Percentiles rank a stretch among this genome's conserved stretches.
Conservation (phyloP, 1,284 basidiomycete species). For the Apiotrichum porosum region DNA sequence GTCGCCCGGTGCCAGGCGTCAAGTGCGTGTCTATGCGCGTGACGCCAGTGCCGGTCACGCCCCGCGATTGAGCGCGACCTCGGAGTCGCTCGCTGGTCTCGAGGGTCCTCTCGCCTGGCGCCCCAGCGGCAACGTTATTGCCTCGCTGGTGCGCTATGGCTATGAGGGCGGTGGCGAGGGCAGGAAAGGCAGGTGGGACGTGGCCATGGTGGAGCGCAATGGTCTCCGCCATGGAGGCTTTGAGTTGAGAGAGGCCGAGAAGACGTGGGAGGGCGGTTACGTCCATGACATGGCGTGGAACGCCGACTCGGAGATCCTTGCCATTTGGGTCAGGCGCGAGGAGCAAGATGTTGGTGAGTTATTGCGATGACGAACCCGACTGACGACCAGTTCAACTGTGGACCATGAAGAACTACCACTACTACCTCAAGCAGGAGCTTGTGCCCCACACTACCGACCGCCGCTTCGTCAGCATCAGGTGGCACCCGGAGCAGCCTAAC, state of each 20-base stretch:
- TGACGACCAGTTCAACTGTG: slow-evolving; percentile 78
- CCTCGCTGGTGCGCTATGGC: slow-evolving; percentile 74
- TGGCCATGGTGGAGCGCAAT: slow-evolving; percentile 94
- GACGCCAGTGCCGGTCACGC: slow-evolving; percentile 48
- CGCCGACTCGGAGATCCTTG: slow-evolving; percentile 77
- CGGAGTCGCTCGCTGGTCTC: slow-evolving; percentile 74
- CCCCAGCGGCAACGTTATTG: slow-evolving; percentile 83
- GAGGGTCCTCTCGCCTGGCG: slow-evolving; percentile 80
- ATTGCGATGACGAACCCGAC: slow-evolving; percentile 7
- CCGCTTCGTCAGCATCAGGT: slow-evolving; percentile 64
- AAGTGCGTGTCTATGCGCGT: slow-evolving; percentile 76
- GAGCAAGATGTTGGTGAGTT: slow-evolving; percentile 63
- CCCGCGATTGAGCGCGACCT: slow-evolving; percentile 74
- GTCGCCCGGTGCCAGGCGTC: slow-evolving; percentile 50
- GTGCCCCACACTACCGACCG: slow-evolving; percentile 45
- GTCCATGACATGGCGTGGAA: slow-evolving; percentile 82
- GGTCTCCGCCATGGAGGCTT: slow-evolving; percentile 90
- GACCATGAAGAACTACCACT: slow-evolving; percentile 93
- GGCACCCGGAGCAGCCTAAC: slow-evolving; percentile 82
- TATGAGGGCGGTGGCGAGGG: slow-evolving; percentile 63
- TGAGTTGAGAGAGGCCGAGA: slow-evolving; percentile 56
- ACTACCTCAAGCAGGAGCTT: slow-evolving; percentile 91
- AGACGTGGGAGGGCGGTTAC: slow-evolving; percentile 46
- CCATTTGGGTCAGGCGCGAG: slow-evolving; percentile 70
- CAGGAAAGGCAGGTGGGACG: slow-evolving; percentile 61